A percentile compares a stretch with the other conserved stretches of the same genome.
Conservation (phyloP, 805 yeast species). For the Candida ulmi region DNA sequence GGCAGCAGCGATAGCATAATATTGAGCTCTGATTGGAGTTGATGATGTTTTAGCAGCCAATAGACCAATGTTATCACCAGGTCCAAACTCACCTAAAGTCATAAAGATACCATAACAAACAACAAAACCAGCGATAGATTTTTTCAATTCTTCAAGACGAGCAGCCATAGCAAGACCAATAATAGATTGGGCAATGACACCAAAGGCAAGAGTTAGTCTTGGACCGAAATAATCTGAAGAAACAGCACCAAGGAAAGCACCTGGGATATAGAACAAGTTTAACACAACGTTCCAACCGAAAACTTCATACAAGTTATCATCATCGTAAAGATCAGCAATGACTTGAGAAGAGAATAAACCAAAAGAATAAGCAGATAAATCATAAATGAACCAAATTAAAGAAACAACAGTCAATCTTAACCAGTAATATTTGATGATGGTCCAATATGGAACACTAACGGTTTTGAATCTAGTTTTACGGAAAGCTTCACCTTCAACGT, state of each 20-base stretch:
- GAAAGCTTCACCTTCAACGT: constrained; percentile 70
- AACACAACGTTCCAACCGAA: constrained; percentile 93
- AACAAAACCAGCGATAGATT: constrained; percentile 70
- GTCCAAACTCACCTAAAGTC: constrained; percentile 89
- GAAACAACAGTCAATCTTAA: constrained; percentile 67
- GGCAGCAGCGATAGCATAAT: constrained; percentile 89
- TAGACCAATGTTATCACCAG: constrained; percentile 88
- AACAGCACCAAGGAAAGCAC: constrained; percentile 81
- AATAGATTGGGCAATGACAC: constrained; percentile 67
- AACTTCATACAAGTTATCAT: constrained; percentile 59
- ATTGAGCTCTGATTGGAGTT: constrained; percentile 84
- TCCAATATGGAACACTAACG: constrained; percentile 58
- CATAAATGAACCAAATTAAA: constrained; percentile 86
- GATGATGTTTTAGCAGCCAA: constrained; percentile 84
- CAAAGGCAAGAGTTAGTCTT: constrained; percentile 64
- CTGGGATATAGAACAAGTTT: constrained; percentile 85
- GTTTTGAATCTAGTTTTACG: constrained; percentile 63
- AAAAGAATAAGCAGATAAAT: constrained; percentile 82
- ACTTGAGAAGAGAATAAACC: constrained; percentile 79
- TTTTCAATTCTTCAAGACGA: constrained; percentile 44
- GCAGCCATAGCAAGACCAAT: constrained; percentile 86
- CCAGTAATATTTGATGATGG: constrained; percentile 77
- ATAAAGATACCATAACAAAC: constrained; percentile 86
- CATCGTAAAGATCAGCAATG: constrained; percentile 48
- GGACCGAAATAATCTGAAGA: constrained; percentile 91